Base-by-base conservation (phyloP, 805 yeast species). In the Clavispora asparagi region DNA sequence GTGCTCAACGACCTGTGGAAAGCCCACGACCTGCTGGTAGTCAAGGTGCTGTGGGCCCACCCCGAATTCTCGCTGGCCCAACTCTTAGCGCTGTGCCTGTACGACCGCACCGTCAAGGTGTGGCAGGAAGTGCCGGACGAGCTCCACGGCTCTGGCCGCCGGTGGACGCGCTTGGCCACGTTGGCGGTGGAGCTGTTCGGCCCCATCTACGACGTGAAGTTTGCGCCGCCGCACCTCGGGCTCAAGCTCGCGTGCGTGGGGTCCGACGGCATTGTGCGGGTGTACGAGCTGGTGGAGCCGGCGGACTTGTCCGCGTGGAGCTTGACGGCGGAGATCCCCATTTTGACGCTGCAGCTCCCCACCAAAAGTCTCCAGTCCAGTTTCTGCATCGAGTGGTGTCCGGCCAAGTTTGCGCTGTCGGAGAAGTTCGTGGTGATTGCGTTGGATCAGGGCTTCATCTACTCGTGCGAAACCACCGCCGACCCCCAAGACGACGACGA, bases 121-220 rank as follows among this genome's bases (percentile, higher is more conserved):
- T 94, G 96, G 95, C 96, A 89, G 62, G 97, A 92, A 59, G 82
- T 82, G 56, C 81, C 83, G 9, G 90, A 85, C 52, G 95, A 85
- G 61, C 76, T 81, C 26, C 78, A 76, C 46, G 82, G 84, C 25
- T 77, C 84, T n/a, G 96, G 96, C 3, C 77, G 85, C 53, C 76
- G 97, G 52, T 94, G 97, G 97, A 71, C 74, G 40, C 77, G 77
- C 54, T 63, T 88, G 40, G 81, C 87, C 30, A 86, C 92, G 1
- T 66, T 92, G 47, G 85, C 92, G 16, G 63, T 68, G 29, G 98
- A 94, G 61, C 80, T 90, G 32, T 83, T 78, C 56, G 96, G 96
- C 3, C 95, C 98, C 1, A 70, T 92, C 13, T 91, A 90, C 62
- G 94, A 87, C 62, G 84, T 88, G n/a, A 81, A 83, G 40, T 91